Evolutionary conservation across 768 basidiomycete genomes (phyloP).

Genomic region (Crucibulum laeve): DNA sequence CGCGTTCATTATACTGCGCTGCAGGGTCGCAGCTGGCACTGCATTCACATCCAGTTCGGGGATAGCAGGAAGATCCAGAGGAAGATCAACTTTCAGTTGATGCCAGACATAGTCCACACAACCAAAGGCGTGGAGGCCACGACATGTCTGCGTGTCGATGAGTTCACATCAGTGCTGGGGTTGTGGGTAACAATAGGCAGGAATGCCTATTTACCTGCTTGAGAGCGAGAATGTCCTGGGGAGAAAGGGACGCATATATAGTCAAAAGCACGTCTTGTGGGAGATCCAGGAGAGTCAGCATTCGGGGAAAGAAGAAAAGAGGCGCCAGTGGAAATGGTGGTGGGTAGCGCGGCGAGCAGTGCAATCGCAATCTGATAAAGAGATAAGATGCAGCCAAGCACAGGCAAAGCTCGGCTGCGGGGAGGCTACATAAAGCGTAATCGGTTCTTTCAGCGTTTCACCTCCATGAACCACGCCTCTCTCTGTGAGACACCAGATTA

Average conservation of each 20-base stretch:
- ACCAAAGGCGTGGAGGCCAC: slow-evolving; percentile 50
- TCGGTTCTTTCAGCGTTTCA: slow-evolving; percentile 14
- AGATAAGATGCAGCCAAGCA: slow-evolving; percentile 7
- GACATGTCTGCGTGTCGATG: slow-evolving; percentile 48
- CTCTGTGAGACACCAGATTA: slow-evolving; percentile 29
- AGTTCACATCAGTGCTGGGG: background rate
- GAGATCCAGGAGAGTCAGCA: slow-evolving; percentile 23
- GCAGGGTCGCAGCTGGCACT: slow-evolving; percentile 36
- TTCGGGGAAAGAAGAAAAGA: background rate
- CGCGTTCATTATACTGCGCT: slow-evolving; percentile 34
- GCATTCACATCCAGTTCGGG: slow-evolving; percentile 20
- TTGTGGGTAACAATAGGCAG: background rate
- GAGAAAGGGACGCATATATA: slow-evolving; percentile 25
- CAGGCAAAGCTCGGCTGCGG: slow-evolving; percentile 11
- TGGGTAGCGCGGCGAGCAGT: slow-evolving; percentile 1
- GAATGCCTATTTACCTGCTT: slow-evolving; percentile 35
- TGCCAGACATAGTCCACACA: slow-evolving; percentile 55
- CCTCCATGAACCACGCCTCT: slow-evolving; percentile 20
- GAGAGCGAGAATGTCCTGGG: slow-evolving; percentile 40
- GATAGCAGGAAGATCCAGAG: slow-evolving; percentile 35
- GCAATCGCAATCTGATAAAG: slow-evolving; percentile 9
- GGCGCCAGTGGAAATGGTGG: background rate
- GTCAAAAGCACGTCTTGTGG: slow-evolving; percentile 42
- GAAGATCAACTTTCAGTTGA: slow-evolving; percentile 39
- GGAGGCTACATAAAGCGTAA: background rate